Conservation (phyloP, 2,329 filamentous ascomycete species). For the Xylariaceae sp. region DNA sequence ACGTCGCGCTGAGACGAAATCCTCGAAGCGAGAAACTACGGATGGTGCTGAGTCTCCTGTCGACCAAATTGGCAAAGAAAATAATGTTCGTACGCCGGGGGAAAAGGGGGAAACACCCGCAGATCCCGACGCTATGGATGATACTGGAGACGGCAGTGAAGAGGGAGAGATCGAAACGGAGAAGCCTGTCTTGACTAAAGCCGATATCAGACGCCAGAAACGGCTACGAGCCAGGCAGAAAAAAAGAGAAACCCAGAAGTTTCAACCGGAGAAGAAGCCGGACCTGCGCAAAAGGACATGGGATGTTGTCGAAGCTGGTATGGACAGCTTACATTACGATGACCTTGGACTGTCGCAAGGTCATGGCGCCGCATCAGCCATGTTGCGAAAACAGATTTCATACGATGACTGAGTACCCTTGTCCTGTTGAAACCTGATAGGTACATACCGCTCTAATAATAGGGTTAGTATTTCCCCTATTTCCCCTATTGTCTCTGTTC, state of each 20-base stretch:
- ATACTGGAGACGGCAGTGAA: slow-evolving; percentile 28
- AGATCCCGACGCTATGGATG: slow-evolving; percentile 18
- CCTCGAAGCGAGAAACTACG: slow-evolving; percentile 24
- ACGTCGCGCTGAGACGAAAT: slow-evolving; percentile 48
- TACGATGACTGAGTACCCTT: slow-evolving; percentile 42
- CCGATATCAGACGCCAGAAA: slow-evolving; percentile 32
- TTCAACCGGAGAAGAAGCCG: slow-evolving; percentile 48
- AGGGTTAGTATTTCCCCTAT: slow-evolving; percentile 26
- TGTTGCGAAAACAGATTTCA: slow-evolving; percentile 44
- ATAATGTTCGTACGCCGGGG: neutral
- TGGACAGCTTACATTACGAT: slow-evolving; percentile 59
- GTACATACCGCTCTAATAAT: neutral
- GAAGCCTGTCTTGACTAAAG: slow-evolving; percentile 26
- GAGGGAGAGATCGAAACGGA: slow-evolving; percentile 35
- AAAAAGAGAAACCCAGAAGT: slow-evolving; percentile 38
- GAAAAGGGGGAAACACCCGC: neutral
- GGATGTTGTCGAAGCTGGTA: slow-evolving; percentile 60
- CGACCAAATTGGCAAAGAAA: slow-evolving; percentile 3
- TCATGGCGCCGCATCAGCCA: slow-evolving; percentile 25
- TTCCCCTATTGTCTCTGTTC: slow-evolving; percentile 17
- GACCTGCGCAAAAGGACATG: slow-evolving; percentile 64
- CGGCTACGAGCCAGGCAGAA: slow-evolving; percentile 38
- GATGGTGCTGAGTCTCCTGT: slow-evolving; percentile 10
- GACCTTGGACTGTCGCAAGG: slow-evolving; percentile 34
- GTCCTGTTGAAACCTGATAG: neutral